Base-by-base conservation (phyloP, 176 grass and related monocot genomes). In the Hordeum vulgare region DNA sequence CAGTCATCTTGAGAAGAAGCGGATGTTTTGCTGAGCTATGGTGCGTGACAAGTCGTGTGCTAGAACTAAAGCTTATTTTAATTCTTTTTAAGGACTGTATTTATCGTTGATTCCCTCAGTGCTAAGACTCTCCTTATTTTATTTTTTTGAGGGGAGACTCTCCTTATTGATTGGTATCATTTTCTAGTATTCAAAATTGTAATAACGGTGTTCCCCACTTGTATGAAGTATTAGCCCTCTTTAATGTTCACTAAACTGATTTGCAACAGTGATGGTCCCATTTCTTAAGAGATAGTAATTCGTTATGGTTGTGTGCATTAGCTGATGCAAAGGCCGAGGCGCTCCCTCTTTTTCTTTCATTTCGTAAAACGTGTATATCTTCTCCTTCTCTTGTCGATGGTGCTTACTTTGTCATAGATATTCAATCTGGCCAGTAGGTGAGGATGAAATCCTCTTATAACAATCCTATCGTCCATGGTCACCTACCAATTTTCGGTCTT, bases 1-100 rank as follows among this genome's bases (percentile, higher is more conserved):
- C 42, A 76, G 44, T 84, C 64, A 15, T 83, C 72, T 86, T 85
- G 42, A 83, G 21, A 65, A 75, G 75, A 37, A 74, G 77, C 61
- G 20, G 24, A 17, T 54, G 20, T 47, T 12, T 53, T n/a, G 54
- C 7, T 76, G 39, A 33, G 40, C 69, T 31, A 18, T 71, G 15
- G 24, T 17, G 61, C 28, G 49, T 60, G 85, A 42, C 33, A 66
- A 34, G 21, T 61, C 76, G 24, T 44, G 14, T 54, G 28, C 73
- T 49, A 67, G 37, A 85, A 24, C 24, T 14, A 21, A 56, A 56
- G 53, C 53, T 1, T 56, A 21, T 56, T 20, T 54, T 56, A 9
- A 37, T 56, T 56, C 18, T 56, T 20, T 20, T 4, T 37, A 21
- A 37, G 34, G n/a, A 74, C 26, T 31, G 8, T 58, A 41, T 14